Conservation (phyloP, 108 stramenopile genomes). For the Epithemia pelagica region DNA sequence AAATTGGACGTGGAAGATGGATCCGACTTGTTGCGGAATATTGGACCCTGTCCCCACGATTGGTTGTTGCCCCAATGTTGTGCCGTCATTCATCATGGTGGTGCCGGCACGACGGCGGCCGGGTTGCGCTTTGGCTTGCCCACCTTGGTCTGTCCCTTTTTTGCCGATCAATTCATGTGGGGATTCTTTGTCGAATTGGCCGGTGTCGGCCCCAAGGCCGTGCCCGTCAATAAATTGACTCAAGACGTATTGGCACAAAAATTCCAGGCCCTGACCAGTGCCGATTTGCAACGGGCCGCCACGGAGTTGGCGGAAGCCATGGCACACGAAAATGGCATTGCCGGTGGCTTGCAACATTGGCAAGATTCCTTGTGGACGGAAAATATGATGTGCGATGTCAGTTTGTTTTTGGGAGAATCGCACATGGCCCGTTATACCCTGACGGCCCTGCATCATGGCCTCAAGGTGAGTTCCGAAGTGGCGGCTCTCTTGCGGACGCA, state of each 20-base stretch:
- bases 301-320: constrained; percentile 28
- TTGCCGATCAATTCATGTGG: constrained; percentile 80
- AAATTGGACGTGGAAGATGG: constrained; percentile 49
- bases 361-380: constrained; percentile 35
- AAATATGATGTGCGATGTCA: constrained; percentile 46
- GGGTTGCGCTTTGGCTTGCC: constrained; percentile 64
- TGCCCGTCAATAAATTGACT: constrained; percentile 45
- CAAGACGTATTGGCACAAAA: constrained; percentile 40
- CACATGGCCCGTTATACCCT: constrained; percentile 22
- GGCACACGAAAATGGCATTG: constrained; percentile 54
- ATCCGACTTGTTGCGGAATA: constrained; percentile 30
- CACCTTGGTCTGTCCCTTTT: constrained; percentile 73
- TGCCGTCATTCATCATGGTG: constrained; percentile 82
- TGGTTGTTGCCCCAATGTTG: constrained; percentile 61
- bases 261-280: constrained; percentile 27
- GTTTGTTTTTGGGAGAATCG: constrained; percentile 26
- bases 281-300: constrained; percentile 29
- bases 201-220: constrained; percentile 56
- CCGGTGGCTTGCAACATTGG: constrained; percentile 49
- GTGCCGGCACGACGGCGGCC: constrained; percentile 78
- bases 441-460: constrained; percentile 21
- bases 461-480: constrained; percentile 42
- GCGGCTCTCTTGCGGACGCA: constrained; percentile 24
- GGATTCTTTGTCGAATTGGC: constrained; percentile 54
- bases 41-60: constrained; percentile 71